Conservation (phyloP, 371 early-diverging fungal species). For the Cokeromyces recurvatus region DNA sequence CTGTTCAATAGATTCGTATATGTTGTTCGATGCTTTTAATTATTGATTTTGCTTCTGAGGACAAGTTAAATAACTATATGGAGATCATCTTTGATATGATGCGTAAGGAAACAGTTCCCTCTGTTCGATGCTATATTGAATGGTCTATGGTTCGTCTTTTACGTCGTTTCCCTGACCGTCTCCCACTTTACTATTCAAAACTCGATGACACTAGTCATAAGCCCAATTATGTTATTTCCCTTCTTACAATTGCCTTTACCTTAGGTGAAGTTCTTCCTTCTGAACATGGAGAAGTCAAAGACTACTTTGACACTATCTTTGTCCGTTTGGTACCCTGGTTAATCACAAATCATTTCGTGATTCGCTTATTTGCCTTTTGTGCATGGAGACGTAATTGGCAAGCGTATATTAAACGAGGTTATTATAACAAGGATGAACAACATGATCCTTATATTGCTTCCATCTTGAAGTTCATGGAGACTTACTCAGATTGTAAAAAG, state of each 20-base stretch:
- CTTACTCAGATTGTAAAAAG: slow-evolving; percentile 42
- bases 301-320: slow-evolving; percentile 20
- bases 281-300: not conserved
- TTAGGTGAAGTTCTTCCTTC: slow-evolving; percentile 28
- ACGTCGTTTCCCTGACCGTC: slow-evolving; percentile 21
- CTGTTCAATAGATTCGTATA: slow-evolving; percentile 31
- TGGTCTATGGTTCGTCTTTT: slow-evolving; percentile 33
- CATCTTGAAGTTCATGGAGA: slow-evolving; percentile 29
- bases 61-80: slow-evolving; percentile 24
- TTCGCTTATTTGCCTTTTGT: slow-evolving; percentile 35
- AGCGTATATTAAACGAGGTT: slow-evolving; percentile 19
- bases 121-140: slow-evolving; percentile 52
- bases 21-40: slow-evolving; percentile 51
- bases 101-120: slow-evolving; percentile 38
- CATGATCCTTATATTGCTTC: slow-evolving; percentile 24
- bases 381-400: slow-evolving; percentile 32
- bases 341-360: slow-evolving; percentile 38
- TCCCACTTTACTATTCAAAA: slow-evolving; percentile 18
- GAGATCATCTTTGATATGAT: slow-evolving; percentile 27
- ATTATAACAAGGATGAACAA: slow-evolving; percentile 11
- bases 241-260: slow-evolving; percentile 38
- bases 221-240: slow-evolving; percentile 42
- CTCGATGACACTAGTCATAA: slow-evolving; percentile 30
- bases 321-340: slow-evolving; percentile 35
- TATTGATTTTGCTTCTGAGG: slow-evolving; percentile 31